phyloP scores from a whole-genome alignment of 192 early-diverging fungal species.

The Glomus cerebriforme region DNA sequence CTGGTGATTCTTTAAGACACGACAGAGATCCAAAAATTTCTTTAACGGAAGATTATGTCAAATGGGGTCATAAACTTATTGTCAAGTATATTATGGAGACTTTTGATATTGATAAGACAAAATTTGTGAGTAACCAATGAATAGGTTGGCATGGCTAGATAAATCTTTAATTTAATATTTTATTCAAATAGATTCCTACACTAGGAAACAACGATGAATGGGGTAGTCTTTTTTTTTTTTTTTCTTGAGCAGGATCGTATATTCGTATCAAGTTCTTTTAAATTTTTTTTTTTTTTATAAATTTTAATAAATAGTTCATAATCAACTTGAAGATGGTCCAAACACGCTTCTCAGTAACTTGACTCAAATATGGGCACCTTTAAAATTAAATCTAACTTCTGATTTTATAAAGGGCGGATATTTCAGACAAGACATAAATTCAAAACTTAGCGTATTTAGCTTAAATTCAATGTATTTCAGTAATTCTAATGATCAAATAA shows the following conservation, averaged over 20 bases:
- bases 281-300: background rate
- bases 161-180: background rate
- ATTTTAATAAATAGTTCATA: conserved; percentile 30
- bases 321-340: conserved; percentile 23
- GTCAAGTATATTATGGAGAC: conserved; percentile 1
- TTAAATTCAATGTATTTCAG: conserved; percentile 45
- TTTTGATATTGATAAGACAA: conserved; percentile 23
- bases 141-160: background rate
- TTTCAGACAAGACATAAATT: conserved; percentile 37
- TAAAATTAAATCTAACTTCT: conserved; percentile 35
- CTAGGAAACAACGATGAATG: conserved; percentile 46
- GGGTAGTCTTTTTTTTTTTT: background rate
- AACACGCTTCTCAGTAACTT: conserved; percentile 30
- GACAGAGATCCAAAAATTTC: conserved; percentile 17
- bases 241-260: background rate
- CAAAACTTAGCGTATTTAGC: background rate
- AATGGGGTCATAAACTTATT: conserved; percentile 19
- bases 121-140: conserved; percentile 22
- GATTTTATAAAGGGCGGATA: conserved; percentile 42
- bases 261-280: background rate
- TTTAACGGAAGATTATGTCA: conserved; percentile 6
- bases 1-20: conserved; percentile 46
- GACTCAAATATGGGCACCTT: conserved; percentile 36
- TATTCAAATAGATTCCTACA: conserved; percentile 35
- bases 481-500: conserved; percentile 31